These are phyloP conservation scores for Aspergillus quadricinctus DNA, from an alignment of 2,329 filamentous ascomycete species.

Conservation along the genomic window DNA sequence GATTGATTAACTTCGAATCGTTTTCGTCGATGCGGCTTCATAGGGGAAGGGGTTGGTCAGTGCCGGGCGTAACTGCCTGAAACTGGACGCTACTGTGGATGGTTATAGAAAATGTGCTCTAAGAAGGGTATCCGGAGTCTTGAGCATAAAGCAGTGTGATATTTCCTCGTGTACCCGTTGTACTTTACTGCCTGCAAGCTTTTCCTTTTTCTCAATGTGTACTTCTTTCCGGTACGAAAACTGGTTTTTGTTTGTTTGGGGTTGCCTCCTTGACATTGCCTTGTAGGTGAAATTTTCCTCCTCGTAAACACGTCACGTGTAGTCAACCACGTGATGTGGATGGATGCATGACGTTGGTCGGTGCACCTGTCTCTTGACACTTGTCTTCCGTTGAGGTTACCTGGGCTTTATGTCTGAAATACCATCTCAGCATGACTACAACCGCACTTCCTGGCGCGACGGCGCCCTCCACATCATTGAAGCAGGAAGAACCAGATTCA, in stretches of 20 bases:
- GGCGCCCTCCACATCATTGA: not conserved
- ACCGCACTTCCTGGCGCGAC: not conserved
- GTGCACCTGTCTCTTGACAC: not conserved
- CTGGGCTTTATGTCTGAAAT: not conserved
- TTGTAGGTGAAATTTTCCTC: not conserved
- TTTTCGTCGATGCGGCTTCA: constrained; percentile 12
- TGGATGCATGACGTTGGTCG: not conserved
- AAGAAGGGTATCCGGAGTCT: constrained; percentile 37
- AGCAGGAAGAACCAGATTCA: not conserved
- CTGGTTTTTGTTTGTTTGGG: constrained; percentile 1
- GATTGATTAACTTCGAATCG: constrained; percentile 17
- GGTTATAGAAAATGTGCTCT: constrained; percentile 43
- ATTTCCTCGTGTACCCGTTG: constrained; percentile 44
- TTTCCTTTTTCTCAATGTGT: constrained; percentile 34
- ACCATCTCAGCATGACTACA: not conserved
- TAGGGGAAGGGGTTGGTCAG: constrained; percentile 26
- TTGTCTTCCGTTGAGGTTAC: not conserved
- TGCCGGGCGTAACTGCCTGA: constrained; percentile 24
- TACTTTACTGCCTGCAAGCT: constrained; percentile 48
- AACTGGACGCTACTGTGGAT: constrained; percentile 28
- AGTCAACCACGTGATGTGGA: not conserved
- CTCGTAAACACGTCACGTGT: not conserved
- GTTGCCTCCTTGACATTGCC: not conserved
- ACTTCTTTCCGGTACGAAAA: constrained; percentile 14
- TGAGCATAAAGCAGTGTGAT: constrained; percentile 43